Evolutionary conservation across 805 yeast species (phyloP).

Genomic region (Suhomyces vadensis): DNA sequence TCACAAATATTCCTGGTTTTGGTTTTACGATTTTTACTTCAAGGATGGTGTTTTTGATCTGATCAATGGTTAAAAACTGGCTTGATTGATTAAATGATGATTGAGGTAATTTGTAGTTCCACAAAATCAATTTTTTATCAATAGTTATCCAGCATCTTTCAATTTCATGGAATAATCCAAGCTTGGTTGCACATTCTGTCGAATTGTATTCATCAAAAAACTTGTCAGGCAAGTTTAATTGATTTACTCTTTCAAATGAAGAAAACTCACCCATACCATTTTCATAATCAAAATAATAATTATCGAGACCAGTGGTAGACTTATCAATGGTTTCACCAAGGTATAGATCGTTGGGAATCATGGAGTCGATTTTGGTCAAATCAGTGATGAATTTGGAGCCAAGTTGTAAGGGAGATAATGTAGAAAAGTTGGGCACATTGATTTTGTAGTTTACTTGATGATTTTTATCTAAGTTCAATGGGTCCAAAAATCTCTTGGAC

Average conservation of each 20-base stretch:
- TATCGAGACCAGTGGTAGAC: slow-evolving; percentile 51
- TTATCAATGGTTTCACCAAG: slow-evolving; percentile 56
- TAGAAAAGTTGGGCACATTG: slow-evolving; percentile 50
- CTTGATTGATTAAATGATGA: slow-evolving; percentile 43
- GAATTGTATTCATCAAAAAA: slow-evolving; percentile 71
- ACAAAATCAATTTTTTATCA: slow-evolving; percentile 77
- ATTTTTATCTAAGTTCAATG: slow-evolving; percentile 34
- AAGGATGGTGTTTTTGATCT: slow-evolving; percentile 72
- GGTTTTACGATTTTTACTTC: slow-evolving; percentile 81
- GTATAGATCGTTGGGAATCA: slow-evolving; percentile 57
- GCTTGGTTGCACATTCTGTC: slow-evolving; percentile 64
- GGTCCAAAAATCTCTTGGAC: slow-evolving; percentile 36
- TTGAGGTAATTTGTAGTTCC: slow-evolving; percentile 71
- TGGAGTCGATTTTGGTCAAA: slow-evolving; percentile 58
- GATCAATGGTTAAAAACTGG: slow-evolving; percentile 81
- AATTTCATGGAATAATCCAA: slow-evolving; percentile 83
- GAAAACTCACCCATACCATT: slow-evolving; percentile 54
- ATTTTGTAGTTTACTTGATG: slow-evolving; percentile 43
- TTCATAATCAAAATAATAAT: slow-evolving; percentile 54
- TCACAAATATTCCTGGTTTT: slow-evolving; percentile 75
- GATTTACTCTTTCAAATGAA: slow-evolving; percentile 74
- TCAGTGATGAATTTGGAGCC: slow-evolving; percentile 65
- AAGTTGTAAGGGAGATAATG: slow-evolving; percentile 53
- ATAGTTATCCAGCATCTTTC: slow-evolving; percentile 83
- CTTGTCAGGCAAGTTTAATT: slow-evolving; percentile 76